These are phyloP conservation scores for Orbilia javanica DNA, from an alignment of 2,329 filamentous ascomycete species.

Conservation along the genomic window DNA sequence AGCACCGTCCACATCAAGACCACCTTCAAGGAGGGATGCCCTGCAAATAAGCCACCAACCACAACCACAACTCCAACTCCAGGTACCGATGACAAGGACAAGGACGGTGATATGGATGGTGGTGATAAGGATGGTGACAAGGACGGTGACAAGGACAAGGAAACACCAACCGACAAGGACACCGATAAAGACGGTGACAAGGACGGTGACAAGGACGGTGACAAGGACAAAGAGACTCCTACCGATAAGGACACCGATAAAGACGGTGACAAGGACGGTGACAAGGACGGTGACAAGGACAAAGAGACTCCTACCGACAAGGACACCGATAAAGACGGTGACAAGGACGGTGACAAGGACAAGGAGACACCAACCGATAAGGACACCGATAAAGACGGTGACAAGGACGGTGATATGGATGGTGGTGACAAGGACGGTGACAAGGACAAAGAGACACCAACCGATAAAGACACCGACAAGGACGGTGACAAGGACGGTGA, in stretches of 20 bases:
- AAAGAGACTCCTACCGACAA: background rate
- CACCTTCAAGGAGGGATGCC: slow-evolving; percentile 10
- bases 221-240: background rate
- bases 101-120: background rate
- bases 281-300: slow-evolving; percentile 10
- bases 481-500: slow-evolving; percentile 14
- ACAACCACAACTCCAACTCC: no score
- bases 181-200: background rate
- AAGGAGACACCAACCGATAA: background rate
- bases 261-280: background rate
- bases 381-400: background rate
- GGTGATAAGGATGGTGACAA: background rate
- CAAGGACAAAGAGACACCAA: background rate
- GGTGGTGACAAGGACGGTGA: background rate
- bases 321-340: background rate
- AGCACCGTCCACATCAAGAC: slow-evolving; percentile 5
- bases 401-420: background rate
- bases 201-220: background rate
- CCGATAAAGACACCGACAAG: background rate
- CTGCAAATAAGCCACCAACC: background rate
- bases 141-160: background rate
- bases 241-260: background rate
- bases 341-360: background rate
- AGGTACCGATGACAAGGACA: no score
- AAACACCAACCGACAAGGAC: background rate